These are phyloP conservation scores for Schoenoplectus tabernaemontani DNA, from an alignment of 202 grass and related monocot species.

Conservation along the genomic window DNA sequence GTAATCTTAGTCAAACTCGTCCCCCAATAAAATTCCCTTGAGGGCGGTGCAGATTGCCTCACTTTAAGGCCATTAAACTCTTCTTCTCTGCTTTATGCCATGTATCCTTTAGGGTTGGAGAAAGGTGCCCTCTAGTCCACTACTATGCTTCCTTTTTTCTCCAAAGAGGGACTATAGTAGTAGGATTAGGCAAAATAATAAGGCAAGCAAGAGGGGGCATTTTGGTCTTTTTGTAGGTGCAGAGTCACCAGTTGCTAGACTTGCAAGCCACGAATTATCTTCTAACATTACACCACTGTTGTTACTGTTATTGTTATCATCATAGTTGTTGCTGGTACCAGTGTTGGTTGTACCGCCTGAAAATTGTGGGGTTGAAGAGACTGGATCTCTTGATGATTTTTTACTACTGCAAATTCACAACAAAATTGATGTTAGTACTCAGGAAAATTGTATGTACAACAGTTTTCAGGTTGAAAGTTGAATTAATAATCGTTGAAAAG, in stretches of 20 bases:
- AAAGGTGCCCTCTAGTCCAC: constrained; percentile 1
- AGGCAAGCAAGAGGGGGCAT: constrained; percentile 8
- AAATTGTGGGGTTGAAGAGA: constrained; percentile 5
- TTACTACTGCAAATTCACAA: constrained; percentile 4
- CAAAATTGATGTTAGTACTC: background rate
- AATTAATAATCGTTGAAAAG: constrained; percentile 1
- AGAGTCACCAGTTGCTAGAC: constrained; percentile 59
- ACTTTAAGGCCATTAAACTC: background rate
- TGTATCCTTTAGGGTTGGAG: constrained; percentile 10
- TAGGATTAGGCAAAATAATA: constrained; percentile 12
- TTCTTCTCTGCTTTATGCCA: constrained; percentile 1
- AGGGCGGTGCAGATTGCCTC: constrained; percentile 16
- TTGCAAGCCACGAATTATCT: constrained; percentile 73
- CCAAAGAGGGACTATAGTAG: constrained; percentile 12
- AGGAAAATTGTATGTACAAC: background rate
- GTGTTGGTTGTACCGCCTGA: background rate
- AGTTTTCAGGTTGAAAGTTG: background rate
- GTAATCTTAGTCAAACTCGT: constrained; percentile 8
- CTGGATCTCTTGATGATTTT: constrained; percentile 22
- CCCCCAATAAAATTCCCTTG: constrained; percentile 22
- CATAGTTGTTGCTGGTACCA: background rate
- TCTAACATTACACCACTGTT: constrained; percentile 59
- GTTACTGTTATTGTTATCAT: background rate
- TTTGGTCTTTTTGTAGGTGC: constrained; percentile 15
- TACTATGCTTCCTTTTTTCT: background rate